These are phyloP conservation scores for Rhinocladiella similis DNA, from an alignment of 2,329 filamentous ascomycete species.

Conservation along the genomic window DNA sequence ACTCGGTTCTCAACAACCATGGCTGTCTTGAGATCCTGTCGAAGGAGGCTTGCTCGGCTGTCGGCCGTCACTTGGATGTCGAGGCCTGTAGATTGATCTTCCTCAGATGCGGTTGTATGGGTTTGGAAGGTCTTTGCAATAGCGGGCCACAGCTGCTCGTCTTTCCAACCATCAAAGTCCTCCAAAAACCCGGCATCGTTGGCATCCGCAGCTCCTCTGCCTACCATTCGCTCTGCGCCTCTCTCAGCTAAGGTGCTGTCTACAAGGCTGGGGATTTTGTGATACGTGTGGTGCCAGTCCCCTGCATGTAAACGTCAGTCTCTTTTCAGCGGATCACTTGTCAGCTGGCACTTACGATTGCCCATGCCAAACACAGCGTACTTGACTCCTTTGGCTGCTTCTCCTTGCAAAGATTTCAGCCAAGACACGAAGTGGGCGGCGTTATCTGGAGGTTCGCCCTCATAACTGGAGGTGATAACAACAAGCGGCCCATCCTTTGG, in stretches of 20 bases:
- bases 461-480: constrained; percentile 47
- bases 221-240: constrained; percentile 51
- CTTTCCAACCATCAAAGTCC: constrained; percentile 68
- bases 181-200: constrained; percentile 65
- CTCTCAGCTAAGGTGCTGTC: constrained; percentile 54
- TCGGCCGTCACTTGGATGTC: constrained; percentile 55
- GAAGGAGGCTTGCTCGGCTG: constrained; percentile 54
- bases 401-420: constrained; percentile 56
- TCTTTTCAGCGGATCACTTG: not conserved
- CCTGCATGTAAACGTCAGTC: constrained; percentile 40
- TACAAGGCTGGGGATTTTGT: constrained; percentile 64
- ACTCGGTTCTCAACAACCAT: constrained; percentile 55
- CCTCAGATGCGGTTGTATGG: constrained; percentile 1
- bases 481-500: constrained; percentile 62
- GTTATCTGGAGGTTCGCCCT: constrained; percentile 49
- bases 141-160: constrained; percentile 54
- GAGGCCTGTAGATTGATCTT: constrained; percentile 38
- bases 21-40: constrained; percentile 63
- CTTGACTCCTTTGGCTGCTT: constrained; percentile 55
- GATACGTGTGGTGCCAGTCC: constrained; percentile 54
- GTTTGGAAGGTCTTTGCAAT: constrained; percentile 40
- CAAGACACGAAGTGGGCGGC: constrained; percentile 67
- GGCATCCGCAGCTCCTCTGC: constrained; percentile 54
- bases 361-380: constrained; percentile 73
- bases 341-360: constrained; percentile 33